Conservation (phyloP, 129 eudicot genomes). For the Tanacetum coccineum region DNA sequence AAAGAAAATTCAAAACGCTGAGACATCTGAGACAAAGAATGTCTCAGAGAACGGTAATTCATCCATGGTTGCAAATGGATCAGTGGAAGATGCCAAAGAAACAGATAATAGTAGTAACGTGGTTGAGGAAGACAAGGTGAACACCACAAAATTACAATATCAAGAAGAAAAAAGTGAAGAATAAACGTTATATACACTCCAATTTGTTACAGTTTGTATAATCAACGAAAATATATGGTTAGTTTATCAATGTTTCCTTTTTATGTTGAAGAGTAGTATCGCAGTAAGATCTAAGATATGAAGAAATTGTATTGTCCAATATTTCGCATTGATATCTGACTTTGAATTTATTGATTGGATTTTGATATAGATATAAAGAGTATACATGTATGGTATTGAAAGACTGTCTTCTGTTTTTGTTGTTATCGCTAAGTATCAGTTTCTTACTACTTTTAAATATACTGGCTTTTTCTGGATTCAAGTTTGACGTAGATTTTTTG, state of each 20-base stretch:
- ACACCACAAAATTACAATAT: background rate
- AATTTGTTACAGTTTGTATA: slow-evolving; percentile 8
- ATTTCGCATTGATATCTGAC: background rate
- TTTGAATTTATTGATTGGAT: background rate
- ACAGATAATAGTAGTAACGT: slow-evolving; percentile 19
- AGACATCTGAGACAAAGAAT: slow-evolving; percentile 35
- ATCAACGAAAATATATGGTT: background rate
- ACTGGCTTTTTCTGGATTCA: background rate
- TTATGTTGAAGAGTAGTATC: slow-evolving; percentile 1
- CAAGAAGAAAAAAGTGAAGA: slow-evolving; percentile 24
- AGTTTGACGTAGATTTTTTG: too few species aligned
- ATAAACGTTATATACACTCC: slow-evolving; percentile 11
- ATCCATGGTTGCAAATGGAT: slow-evolving; percentile 54
- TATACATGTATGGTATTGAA: background rate
- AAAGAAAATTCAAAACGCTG: slow-evolving; percentile 44
- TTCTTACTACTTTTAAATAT: background rate
- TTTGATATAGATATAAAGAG: background rate
- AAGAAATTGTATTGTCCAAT: background rate
- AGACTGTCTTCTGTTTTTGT: background rate
- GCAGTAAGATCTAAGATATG: background rate
- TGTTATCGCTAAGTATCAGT: background rate
- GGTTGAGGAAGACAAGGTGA: slow-evolving; percentile 27
- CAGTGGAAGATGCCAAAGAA: slow-evolving; percentile 35
- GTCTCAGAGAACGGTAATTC: slow-evolving; percentile 49
- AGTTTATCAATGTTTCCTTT: too few species aligned